Evolutionary conservation across 331 rosid species (phyloP).

Genomic region (Erythrophleum ivorense): DNA sequence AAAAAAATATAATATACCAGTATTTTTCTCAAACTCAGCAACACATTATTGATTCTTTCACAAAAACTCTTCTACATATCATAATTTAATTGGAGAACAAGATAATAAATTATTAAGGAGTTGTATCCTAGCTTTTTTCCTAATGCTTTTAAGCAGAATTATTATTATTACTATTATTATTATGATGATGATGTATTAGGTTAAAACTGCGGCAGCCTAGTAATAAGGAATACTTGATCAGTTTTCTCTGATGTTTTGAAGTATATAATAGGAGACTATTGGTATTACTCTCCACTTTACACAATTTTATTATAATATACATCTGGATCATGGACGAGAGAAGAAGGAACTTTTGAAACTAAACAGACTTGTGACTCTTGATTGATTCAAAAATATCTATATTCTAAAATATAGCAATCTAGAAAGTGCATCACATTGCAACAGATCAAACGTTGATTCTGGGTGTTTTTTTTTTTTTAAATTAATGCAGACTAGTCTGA

Average conservation of each 20-base stretch:
- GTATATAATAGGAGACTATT: background rate
- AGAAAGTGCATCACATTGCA: conserved; percentile 11
- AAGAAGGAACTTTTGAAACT: conserved; percentile 11
- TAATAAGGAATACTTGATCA: background rate
- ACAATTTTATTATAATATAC: background rate
- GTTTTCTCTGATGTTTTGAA: background rate
- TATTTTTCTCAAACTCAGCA: background rate
- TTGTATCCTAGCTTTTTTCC: too few relatives aligned
- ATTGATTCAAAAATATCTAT: background rate
- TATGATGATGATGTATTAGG: background rate
- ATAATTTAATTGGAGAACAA: too few relatives aligned
- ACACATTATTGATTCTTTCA: background rate
- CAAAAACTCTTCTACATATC: too few relatives aligned
- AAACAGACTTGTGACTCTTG: conserved; percentile 2
- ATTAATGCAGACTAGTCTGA: conserved; percentile 78
- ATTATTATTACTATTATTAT: background rate
- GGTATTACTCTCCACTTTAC: background rate
- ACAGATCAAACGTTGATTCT: conserved; percentile 12
- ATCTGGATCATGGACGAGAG: conserved; percentile 9
- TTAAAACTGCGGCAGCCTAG: background rate
- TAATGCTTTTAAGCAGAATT: conserved; percentile 8
- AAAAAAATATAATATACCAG: background rate
- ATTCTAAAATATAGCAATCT: background rate
- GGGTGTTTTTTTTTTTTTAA: background rate
- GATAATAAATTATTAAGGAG: too few relatives aligned